Evolutionary conservation across 2,329 filamentous ascomycete species (phyloP).

Genomic region (Alternaria panax): DNA sequence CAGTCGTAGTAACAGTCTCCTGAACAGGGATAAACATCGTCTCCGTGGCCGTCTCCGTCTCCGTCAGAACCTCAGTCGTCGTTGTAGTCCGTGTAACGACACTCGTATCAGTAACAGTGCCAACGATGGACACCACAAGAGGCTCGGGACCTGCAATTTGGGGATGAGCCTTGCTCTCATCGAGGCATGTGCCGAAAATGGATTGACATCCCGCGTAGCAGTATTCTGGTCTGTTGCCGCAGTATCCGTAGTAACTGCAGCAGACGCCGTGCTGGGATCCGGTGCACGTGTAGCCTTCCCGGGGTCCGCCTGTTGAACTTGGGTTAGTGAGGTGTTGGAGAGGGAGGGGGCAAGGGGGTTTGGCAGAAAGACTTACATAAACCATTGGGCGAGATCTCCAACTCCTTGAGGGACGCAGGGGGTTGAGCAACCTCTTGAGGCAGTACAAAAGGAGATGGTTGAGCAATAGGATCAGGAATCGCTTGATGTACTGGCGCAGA

Average conservation of each 20-base stretch:
- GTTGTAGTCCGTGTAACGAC: background rate
- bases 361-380: background rate
- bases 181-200: slow-evolving; percentile 10
- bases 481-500: background rate
- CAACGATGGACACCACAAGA: background rate
- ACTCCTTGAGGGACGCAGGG: background rate
- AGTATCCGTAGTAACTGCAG: slow-evolving; percentile 11
- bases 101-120: background rate
- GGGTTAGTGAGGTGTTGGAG: background rate
- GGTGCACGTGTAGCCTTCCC: slow-evolving; percentile 2
- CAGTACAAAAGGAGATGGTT: background rate
- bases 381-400: background rate
- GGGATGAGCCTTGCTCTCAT: background rate
- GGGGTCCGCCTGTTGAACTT: background rate
- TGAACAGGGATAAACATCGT: no score
- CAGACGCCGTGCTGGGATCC: slow-evolving; percentile 1
- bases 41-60: background rate
- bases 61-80: background rate
- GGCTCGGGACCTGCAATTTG: background rate
- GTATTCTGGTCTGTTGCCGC: slow-evolving; percentile 19
- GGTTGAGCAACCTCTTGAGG: background rate
- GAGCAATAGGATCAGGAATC: background rate
- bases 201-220: slow-evolving; percentile 30
- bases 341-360: background rate
- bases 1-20: background rate